A percentile compares a stretch with the other conserved stretches of the same genome.
Evolutionary conservation across 2,329 filamentous ascomycete genomes (phyloP).

Genomic region (Alternaria conjuncta): DNA sequence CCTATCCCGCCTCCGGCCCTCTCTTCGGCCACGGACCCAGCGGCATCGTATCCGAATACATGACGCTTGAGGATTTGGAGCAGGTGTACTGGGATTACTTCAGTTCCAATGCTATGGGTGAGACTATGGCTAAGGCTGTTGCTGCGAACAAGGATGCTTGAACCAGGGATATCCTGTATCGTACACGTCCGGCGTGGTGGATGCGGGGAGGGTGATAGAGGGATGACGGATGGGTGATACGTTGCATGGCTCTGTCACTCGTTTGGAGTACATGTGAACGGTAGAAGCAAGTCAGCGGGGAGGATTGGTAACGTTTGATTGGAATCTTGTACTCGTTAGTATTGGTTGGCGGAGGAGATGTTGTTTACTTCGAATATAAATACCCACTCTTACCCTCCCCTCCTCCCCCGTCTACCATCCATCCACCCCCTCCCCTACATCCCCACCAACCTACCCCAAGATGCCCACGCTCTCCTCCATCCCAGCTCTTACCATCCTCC

Average conservation of each 20-base stretch:
- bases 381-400: background rate
- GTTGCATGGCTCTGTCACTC: background rate
- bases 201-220: too few relatives aligned
- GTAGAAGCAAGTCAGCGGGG: background rate
- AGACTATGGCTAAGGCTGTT: background rate
- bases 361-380: background rate
- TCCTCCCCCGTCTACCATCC: background rate
- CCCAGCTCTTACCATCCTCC: too few relatives aligned
- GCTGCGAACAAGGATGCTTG: background rate
- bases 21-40: background rate
- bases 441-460: too few relatives aligned
- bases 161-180: fast-evolving
- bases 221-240: background rate
- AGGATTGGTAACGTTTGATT: background rate
- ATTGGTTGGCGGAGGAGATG: background rate
- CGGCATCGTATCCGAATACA: background rate
- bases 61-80: background rate
- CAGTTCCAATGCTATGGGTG: background rate
- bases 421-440: too few relatives aligned
- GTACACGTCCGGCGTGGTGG: too few relatives aligned
- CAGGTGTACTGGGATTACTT: background rate
- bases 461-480: too few relatives aligned
- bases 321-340: background rate
- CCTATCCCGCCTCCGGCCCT: background rate
- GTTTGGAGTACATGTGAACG: background rate